Evolutionary conservation across 2,329 filamentous ascomycete species (phyloP).

Genomic region (Fusarium haematococcum): DNA sequence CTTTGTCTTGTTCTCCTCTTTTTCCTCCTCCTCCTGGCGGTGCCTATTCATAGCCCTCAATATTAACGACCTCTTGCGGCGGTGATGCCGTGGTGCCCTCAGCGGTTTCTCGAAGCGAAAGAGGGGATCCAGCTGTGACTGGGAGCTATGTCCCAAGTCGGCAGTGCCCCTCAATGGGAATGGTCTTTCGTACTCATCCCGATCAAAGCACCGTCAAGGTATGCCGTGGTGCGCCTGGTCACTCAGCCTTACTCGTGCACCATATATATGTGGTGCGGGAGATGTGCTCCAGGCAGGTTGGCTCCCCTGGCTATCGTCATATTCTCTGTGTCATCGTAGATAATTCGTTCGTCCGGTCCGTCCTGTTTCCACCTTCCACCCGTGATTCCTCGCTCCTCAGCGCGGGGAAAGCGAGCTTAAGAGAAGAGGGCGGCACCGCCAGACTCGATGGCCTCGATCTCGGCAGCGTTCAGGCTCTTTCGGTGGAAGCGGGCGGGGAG

Average conservation of each 20-base stretch:
- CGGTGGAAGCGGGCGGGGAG: slow-evolving; percentile 87
- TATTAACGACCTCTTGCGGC: slow-evolving; percentile 25
- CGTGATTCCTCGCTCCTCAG: slow-evolving; percentile 28
- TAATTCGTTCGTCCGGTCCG: slow-evolving; percentile 35
- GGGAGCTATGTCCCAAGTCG: slow-evolving; percentile 1
- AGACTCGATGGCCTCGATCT: slow-evolving; percentile 97
- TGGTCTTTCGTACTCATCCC: slow-evolving; percentile 22
- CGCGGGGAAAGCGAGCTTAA: slow-evolving; percentile 46
- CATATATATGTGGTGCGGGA: slow-evolving; percentile 12
- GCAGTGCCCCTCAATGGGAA: slow-evolving; percentile 3
- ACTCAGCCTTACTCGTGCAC: slow-evolving; percentile 38
- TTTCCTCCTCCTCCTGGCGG: slow-evolving; percentile 14
- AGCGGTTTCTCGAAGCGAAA: slow-evolving; percentile 25
- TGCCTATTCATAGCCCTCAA: slow-evolving; percentile 18
- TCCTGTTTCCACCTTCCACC: slow-evolving; percentile 38
- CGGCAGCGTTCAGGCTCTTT: slow-evolving; percentile 76
- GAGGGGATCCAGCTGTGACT: slow-evolving; percentile 7
- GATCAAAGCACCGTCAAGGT: slow-evolving; percentile 22
- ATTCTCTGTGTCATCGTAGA: slow-evolving; percentile 27
- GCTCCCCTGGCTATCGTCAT: slow-evolving; percentile 25
- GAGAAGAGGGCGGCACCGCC: slow-evolving; percentile 78
- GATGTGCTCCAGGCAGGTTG: slow-evolving; percentile 32
- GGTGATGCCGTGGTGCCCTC: slow-evolving; percentile 31
- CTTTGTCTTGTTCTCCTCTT: slow-evolving; percentile 16
- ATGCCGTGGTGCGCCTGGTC: slow-evolving; percentile 19